Percentiles rank a stretch among this genome's conserved stretches.
These are phyloP conservation scores for Melanopsichium pennsylvanicum DNA, from an alignment of 1,284 basidiomycete species.

Conservation along the genomic window DNA sequence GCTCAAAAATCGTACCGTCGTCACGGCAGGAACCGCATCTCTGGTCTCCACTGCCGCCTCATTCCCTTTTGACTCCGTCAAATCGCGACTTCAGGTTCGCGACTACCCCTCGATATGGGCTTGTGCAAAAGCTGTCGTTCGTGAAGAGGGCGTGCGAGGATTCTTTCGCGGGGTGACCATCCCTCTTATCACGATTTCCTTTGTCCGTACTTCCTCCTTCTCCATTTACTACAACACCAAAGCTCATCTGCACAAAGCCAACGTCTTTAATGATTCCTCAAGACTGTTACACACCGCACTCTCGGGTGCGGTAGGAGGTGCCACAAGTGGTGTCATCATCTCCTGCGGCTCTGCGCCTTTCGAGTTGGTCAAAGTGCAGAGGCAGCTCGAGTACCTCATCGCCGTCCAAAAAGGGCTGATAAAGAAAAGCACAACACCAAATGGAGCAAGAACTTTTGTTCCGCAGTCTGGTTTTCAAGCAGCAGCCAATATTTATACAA, in stretches of 20 bases:
- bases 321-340: constrained; percentile 82
- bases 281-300: constrained; percentile 46
- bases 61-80: constrained; percentile 64
- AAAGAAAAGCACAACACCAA: not conserved
- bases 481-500: constrained; percentile 56
- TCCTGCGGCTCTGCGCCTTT: constrained; percentile 73
- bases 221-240: constrained; percentile 92
- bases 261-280: constrained; percentile 22
- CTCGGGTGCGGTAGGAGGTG: constrained; percentile 71
- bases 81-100: constrained; percentile 62
- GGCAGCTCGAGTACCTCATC: constrained; percentile 91
- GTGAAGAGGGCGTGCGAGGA: constrained; percentile 88
- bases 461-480: constrained; percentile 59
- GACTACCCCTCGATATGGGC: constrained; percentile 62
- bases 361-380: constrained; percentile 87
- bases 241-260: constrained; percentile 72
- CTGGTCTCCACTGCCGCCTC: constrained; percentile 61
- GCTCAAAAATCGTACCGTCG: constrained; percentile 56
- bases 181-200: constrained; percentile 93
- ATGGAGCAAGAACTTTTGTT: constrained; percentile 33
- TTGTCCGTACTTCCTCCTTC: constrained; percentile 90
- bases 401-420: constrained; percentile 75
- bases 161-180: constrained; percentile 85
- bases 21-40: constrained; percentile 62
- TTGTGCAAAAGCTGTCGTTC: constrained; percentile 69